phyloP scores from a whole-genome alignment of 345 rosid genomes.

The Salix caprea region DNA sequence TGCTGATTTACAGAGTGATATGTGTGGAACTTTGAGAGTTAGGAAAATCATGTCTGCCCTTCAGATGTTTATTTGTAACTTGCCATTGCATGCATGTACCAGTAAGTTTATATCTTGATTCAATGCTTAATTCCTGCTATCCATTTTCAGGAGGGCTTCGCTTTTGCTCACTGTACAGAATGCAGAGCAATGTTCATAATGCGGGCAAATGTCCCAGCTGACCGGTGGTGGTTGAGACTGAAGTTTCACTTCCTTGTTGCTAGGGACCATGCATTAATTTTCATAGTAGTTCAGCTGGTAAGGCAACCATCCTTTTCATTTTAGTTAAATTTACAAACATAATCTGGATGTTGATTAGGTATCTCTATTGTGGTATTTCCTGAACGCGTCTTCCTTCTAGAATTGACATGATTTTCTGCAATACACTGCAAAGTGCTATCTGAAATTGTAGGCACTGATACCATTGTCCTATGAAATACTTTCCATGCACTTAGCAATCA shows the following conservation, averaged over 20 bases:
- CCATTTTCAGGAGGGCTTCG: conserved; percentile 88
- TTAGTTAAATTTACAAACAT: background rate
- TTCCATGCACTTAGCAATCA: background rate
- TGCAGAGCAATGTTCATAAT: conserved; percentile 88
- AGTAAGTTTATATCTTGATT: background rate
- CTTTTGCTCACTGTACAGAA: conserved; percentile 99
- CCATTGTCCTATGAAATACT: background rate
- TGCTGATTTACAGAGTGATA: conserved; percentile 10
- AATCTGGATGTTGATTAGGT: background rate
- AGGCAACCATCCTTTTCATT: conserved; percentile 3
- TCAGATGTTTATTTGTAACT: background rate
- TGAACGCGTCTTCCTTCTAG: background rate
- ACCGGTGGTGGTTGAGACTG: conserved; percentile 99
- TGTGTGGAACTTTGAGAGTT: background rate
- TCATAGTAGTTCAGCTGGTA: conserved; percentile 95
- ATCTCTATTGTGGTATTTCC: background rate
- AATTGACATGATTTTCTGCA: background rate
- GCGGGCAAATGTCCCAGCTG: conserved; percentile 93
- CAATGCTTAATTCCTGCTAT: conserved; percentile 8
- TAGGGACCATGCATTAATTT: conserved; percentile 88
- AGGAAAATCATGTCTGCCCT: conserved; percentile 3
- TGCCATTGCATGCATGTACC: background rate
- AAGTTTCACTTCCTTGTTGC: conserved; percentile 97
- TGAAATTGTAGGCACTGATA: background rate
- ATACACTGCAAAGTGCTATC: background rate